These are phyloP conservation scores for Pestalotiopsis sp. DNA, from an alignment of 2,329 filamentous ascomycete genomes.

Conservation along the genomic window DNA sequence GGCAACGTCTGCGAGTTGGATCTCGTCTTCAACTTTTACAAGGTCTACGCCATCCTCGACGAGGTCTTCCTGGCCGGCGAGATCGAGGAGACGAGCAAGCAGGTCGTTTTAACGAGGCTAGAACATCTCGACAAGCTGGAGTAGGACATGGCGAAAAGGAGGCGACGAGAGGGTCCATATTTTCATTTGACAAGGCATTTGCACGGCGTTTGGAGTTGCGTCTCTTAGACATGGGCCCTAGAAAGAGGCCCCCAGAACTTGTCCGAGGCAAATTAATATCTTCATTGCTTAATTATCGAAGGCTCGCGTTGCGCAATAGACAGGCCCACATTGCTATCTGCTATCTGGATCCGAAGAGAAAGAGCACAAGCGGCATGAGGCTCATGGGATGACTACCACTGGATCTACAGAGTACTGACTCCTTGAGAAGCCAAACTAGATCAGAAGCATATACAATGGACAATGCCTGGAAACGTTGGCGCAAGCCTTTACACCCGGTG, in stretches of 20 bases:
- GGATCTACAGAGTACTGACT: too few species aligned
- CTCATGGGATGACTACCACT: neutral
- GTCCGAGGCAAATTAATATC: neutral
- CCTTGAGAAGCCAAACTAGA: neutral
- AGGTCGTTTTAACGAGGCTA: constrained; percentile 90
- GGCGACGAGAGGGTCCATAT: neutral
- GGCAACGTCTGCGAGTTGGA: constrained; percentile 99
- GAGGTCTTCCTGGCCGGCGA: constrained; percentile 97
- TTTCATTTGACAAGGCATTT: neutral
- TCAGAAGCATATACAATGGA: neutral
- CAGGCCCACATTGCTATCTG: neutral
- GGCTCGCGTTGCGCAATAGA: neutral
- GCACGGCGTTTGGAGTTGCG: constrained; percentile 14
- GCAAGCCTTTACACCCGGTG: neutral
- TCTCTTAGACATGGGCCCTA: neutral
- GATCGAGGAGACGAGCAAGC: constrained; percentile 98
- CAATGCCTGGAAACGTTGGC: neutral
- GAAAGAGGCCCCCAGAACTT: neutral
- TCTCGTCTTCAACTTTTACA: constrained; percentile 80
- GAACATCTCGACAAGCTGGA: constrained; percentile 97
- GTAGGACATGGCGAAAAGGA: constrained; percentile 39
- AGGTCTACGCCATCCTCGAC: constrained; percentile 96
- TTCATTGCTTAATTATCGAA: neutral
- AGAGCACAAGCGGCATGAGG: neutral
- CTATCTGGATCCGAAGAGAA: neutral